Evolutionary conservation across 495 filamentous ascomycete genomes (phyloP).

Genomic region (Friedmanniomyces simplex): DNA sequence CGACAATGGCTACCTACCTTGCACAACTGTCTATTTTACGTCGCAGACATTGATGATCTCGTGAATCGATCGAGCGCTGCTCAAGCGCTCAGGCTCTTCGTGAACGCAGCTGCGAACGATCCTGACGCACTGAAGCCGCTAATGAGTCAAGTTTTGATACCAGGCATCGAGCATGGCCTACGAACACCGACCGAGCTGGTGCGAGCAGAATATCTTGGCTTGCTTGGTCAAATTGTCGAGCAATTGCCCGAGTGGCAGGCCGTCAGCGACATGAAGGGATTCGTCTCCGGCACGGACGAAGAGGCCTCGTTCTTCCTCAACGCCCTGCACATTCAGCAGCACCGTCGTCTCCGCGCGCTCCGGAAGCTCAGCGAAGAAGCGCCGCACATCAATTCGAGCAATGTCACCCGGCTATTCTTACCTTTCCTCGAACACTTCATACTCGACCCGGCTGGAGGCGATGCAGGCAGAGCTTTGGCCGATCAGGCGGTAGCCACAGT

Average conservation of each 20-base stretch:
- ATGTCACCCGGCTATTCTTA: slow-evolving; percentile 77
- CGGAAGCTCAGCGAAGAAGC: slow-evolving; percentile 61
- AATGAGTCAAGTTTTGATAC: slow-evolving; percentile 53
- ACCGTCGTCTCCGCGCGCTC: slow-evolving; percentile 74
- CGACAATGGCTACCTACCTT: slow-evolving; percentile 84
- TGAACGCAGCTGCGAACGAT: slow-evolving; percentile 43
- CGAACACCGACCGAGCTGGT: slow-evolving; percentile 72
- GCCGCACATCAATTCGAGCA: slow-evolving; percentile 54
- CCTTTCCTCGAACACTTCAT: slow-evolving; percentile 91
- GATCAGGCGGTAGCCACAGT: slow-evolving; percentile 72
- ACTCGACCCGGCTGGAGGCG: slow-evolving; percentile 65
- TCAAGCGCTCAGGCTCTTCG: slow-evolving; percentile 68
- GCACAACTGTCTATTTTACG: slow-evolving; percentile 80
- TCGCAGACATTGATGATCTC: slow-evolving; percentile 78
- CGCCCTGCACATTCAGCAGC: slow-evolving; percentile 80
- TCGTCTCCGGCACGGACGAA: slow-evolving; percentile 68
- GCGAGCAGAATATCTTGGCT: slow-evolving; percentile 63
- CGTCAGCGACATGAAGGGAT: slow-evolving; percentile 61
- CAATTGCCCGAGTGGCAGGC: slow-evolving; percentile 55
- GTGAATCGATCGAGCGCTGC: slow-evolving; percentile 78
- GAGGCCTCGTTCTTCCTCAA: slow-evolving; percentile 92
- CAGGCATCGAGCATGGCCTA: slow-evolving; percentile 63
- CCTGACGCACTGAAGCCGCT: slow-evolving; percentile 41
- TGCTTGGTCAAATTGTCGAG: slow-evolving; percentile 68
- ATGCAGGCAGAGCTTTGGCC: slow-evolving; percentile 70